Base-by-base conservation (phyloP, 2,329 filamentous ascomycete genomes). In the Cyclaneusma minus region DNA sequence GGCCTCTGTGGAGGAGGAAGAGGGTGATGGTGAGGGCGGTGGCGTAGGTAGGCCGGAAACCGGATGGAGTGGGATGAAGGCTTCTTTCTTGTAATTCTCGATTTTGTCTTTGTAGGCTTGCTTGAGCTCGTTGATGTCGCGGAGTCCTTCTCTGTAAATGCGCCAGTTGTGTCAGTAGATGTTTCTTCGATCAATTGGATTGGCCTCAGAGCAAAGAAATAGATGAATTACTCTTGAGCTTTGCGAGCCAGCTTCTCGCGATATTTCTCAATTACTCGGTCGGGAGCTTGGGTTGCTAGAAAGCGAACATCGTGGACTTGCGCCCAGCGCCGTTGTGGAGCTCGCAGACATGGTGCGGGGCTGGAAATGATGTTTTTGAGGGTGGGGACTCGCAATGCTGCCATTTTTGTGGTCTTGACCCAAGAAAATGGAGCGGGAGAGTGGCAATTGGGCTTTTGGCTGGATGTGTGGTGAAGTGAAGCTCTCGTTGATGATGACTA, bases 221-320 rank as follows among this genome's bases (percentile, higher is more conserved):
- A 14, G 15, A 6, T 24, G 5, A 48, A 58, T 44, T 47, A 71
- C 54, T 76, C 56, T 47, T 71, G 70, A 7, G 83, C 87, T 54
- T 92, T 94, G 37, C 65, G 58, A 38, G 79, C 67, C 35, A 98
- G 74, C 58, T 93, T 93, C 30, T 76, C 67, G 40, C 69, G 70
- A 59, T 98, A 98, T 52, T 81, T 91, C 37, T 92, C 83, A 36
- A 81, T 49, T 20, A 94, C 60, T 40, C 65, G 63, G 31, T 68
- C 64, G 24, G 74, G 63, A 31, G 69, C 68, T 34, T 84, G 80
- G 10, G 83, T 89, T 34, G 78, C 78, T 23, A 93, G 67, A 60
- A 87, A 92, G 37, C 85, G 82, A 24, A 92, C 74, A 52, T 94
- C 82, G 51, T 91, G 82, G 16, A 94, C 84, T 43, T 82, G 82